These are phyloP conservation scores for Trichoderma sp. DNA, from an alignment of 2,329 filamentous ascomycete species.

Conservation along the genomic window DNA sequence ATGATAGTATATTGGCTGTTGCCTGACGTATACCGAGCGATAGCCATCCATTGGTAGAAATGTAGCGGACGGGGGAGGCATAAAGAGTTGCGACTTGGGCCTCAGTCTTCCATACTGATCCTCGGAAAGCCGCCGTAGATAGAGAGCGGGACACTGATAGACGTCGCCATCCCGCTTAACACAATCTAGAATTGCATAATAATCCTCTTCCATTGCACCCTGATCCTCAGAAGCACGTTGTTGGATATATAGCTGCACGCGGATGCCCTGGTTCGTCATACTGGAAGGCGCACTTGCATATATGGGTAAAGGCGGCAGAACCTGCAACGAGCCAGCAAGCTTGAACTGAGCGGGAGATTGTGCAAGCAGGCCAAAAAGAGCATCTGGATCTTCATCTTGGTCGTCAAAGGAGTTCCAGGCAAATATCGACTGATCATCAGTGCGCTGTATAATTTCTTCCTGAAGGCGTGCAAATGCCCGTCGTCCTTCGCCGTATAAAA, in stretches of 20 bases:
- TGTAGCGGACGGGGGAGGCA: background rate
- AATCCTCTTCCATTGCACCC: constrained; percentile 1
- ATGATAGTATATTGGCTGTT: constrained; percentile 13
- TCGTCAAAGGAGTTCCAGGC: constrained; percentile 23
- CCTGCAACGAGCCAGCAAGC: constrained; percentile 11
- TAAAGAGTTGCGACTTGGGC: constrained; percentile 12
- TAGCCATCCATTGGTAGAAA: background rate
- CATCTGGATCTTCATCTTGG: constrained; percentile 16
- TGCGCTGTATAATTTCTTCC: constrained; percentile 20
- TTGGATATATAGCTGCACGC: constrained; percentile 17
- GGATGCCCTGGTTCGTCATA: constrained; percentile 21
- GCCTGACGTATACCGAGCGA: constrained; percentile 8
- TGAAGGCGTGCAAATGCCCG: constrained; percentile 21
- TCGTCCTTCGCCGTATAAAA: constrained; percentile 24
- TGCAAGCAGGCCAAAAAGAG: constrained; percentile 20
- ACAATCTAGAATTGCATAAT: constrained; percentile 11
- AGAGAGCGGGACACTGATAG: constrained; percentile 10
- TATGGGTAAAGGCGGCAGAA: constrained; percentile 12
- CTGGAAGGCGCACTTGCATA: constrained; percentile 16
- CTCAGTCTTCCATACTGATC: constrained; percentile 19
- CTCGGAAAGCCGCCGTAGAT: constrained; percentile 21
- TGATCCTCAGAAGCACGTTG: background rate
- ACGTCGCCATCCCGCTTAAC: constrained; percentile 3
- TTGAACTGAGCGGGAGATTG: constrained; percentile 20
- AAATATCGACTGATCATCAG: constrained; percentile 25